Evolutionary conservation across 768 basidiomycete genomes (phyloP).

Genomic region (Xerocomellus intermedius): DNA sequence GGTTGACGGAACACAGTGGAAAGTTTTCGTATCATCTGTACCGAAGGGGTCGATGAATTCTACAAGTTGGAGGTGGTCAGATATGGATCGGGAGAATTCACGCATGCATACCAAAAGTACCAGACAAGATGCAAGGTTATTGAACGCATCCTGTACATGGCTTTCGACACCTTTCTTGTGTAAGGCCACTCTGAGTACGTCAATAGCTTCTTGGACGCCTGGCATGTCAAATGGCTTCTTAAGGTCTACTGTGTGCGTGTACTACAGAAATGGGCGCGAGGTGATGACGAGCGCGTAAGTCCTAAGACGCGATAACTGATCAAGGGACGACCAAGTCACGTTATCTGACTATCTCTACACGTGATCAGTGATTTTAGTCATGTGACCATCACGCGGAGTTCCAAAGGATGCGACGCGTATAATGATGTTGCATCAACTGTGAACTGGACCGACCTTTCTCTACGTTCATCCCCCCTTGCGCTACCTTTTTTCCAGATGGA

Average conservation of each 20-base stretch:
- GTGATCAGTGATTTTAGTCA: conserved; percentile 30
- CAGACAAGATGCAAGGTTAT: conserved; percentile 42
- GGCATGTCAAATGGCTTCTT: conserved; percentile 10
- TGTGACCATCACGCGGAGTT: conserved; percentile 27
- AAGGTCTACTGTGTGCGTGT: background rate
- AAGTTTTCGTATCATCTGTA: conserved; percentile 39
- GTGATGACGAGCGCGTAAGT: no score
- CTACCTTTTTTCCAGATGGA: conserved; percentile 24
- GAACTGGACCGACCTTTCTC: conserved; percentile 3
- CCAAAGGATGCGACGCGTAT: conserved; percentile 18
- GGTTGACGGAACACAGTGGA: conserved; percentile 40
- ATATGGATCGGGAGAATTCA: background rate
- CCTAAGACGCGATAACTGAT: background rate
- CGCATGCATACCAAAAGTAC: conserved; percentile 42
- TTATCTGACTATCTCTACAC: conserved; percentile 8
- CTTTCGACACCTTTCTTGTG: conserved; percentile 29
- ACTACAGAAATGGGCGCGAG: background rate
- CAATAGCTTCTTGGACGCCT: conserved; percentile 30
- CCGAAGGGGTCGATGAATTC: conserved; percentile 40
- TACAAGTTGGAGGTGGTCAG: conserved; percentile 18
- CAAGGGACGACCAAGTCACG: conserved; percentile 3
- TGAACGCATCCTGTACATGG: conserved; percentile 35
- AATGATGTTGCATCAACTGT: conserved; percentile 1
- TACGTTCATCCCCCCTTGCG: conserved; percentile 1
- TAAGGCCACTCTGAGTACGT: conserved; percentile 32